Evolutionary conservation across 1,284 basidiomycete genomes (phyloP).

Genomic region (Chiua sp.): DNA sequence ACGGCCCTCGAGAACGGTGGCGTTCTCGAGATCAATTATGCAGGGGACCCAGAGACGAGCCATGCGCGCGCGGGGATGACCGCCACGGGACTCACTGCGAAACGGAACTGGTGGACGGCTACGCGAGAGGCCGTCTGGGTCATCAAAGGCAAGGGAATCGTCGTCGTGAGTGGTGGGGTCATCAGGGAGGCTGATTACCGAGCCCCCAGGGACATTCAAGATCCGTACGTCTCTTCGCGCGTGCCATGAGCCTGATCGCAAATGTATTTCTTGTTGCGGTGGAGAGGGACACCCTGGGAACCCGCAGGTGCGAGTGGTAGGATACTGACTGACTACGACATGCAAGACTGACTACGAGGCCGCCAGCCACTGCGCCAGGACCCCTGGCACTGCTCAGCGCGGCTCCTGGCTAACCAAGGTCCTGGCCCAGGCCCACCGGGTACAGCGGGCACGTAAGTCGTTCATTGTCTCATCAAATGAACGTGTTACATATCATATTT

Average conservation of each 20-base stretch:
- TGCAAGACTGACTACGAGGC: too few species aligned
- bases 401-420: too few species aligned
- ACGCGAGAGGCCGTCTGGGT: conserved; percentile 35
- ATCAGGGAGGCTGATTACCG: conserved; percentile 62
- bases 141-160: neutral
- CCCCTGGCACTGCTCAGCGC: too few species aligned
- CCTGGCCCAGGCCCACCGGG: too few species aligned
- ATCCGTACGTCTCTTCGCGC: conserved; percentile 56
- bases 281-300: too few species aligned
- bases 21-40: conserved; percentile 81
- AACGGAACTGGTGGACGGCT: conserved; percentile 84
- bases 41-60: conserved; percentile 58
- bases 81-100: conserved; percentile 57
- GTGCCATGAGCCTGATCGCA: too few species aligned
- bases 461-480: neutral
- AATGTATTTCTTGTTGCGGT: conserved; percentile 47
- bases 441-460: conserved; percentile 72
- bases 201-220: conserved; percentile 68
- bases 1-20: conserved; percentile 85
- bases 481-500: neutral
- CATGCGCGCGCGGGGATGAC: conserved; percentile 52
- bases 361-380: too few species aligned
- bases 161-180: conserved; percentile 72
- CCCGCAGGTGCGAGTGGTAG: too few species aligned
- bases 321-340: too few species aligned